Evolutionary conservation across 2,329 filamentous ascomycete genomes (phyloP), one percentile per base, ranked within the genome.

Genomic region (Colletotrichum tamarilloi): DNA sequence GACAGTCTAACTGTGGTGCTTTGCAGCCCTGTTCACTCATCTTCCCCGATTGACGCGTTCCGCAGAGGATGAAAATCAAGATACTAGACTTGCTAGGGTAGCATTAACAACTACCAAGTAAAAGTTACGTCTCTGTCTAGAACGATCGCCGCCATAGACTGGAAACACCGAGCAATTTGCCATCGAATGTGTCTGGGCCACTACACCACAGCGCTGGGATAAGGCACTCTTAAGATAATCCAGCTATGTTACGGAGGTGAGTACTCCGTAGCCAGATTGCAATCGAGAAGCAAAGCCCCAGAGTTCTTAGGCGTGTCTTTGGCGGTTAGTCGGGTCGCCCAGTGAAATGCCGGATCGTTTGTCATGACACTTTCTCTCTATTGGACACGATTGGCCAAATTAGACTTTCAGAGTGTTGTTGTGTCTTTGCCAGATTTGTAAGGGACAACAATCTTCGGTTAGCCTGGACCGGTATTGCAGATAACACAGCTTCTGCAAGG

Each of bases 241-340:
- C 19, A 9, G 38, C 38, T 16, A 19, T 42, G 38, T 42, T 19
- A 42, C 38, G 14, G 38, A 7, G 14, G 38, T 42, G 5, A 19
- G 16, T 35, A 35, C 32, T 35, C 32, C 32, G 11, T 42, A 19
- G 38, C 14, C 38, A 42, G 78, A 3, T 78, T 76, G 53, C 81
- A 76, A 42, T 79, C 68, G 60, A 77, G 79, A 52, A 78, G 75
- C 5, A 6, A 7, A 42, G 16, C 14, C 38, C 14, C 38, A 5
- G 16, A 19, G 16, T 16, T 8, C 16, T 12, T 19, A 16, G 14
- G 16, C 14, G 35, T 42, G 5, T 42, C 14, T 42, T 16, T 16
- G 35, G 5, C 38, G 14, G 38, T 6, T 42, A 1, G 6, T 19
- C 38, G 19, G 38, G 38, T 42, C 14, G 38, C 6, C 14, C 7